phyloP scores from a whole-genome alignment of 2,329 filamentous ascomycete species.

The Alternaria hordeiaustralica region DNA sequence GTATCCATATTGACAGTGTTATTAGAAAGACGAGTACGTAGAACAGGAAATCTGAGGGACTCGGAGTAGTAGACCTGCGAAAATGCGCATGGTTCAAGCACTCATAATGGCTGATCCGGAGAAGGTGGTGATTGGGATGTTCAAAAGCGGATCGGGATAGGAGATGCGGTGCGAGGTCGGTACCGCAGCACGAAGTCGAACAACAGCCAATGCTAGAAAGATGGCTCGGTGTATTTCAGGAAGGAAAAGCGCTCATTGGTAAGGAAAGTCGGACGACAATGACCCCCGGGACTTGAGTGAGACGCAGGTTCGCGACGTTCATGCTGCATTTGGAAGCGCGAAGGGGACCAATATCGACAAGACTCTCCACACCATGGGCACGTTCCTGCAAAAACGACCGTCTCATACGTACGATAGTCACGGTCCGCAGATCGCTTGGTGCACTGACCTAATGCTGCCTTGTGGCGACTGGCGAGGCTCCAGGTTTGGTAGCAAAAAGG shows the following conservation, averaged over 20 bases:
- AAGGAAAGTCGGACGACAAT: neutral
- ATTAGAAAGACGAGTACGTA: neutral
- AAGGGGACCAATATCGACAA: constrained; percentile 16
- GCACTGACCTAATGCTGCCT: constrained; percentile 15
- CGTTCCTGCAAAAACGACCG: constrained; percentile 28
- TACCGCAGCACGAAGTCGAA: neutral
- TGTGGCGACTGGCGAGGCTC: constrained; percentile 12
- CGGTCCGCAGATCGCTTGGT: constrained; percentile 20
- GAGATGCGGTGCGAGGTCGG: constrained; percentile 1
- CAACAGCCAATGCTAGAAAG: neutral
- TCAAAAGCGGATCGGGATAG: neutral
- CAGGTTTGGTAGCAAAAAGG: constrained; percentile 2
- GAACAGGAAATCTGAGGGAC: constrained; percentile 12
- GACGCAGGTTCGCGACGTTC: constrained; percentile 24
- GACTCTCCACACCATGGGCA: constrained; percentile 11
- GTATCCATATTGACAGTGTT: constrained; percentile 4
- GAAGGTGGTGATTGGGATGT: neutral
- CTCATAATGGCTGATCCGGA: neutral
- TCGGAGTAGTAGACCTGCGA: neutral
- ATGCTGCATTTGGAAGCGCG: constrained; percentile 20
- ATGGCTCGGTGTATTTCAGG: constrained; percentile 1
- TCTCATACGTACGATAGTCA: constrained; percentile 29
- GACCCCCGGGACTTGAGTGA: constrained; percentile 8
- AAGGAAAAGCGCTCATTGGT: constrained; percentile 1
- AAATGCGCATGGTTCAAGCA: constrained; percentile 3